phyloP scores from a whole-genome alignment of 768 basidiomycete genomes.

The Antrodiella citrinella region DNA sequence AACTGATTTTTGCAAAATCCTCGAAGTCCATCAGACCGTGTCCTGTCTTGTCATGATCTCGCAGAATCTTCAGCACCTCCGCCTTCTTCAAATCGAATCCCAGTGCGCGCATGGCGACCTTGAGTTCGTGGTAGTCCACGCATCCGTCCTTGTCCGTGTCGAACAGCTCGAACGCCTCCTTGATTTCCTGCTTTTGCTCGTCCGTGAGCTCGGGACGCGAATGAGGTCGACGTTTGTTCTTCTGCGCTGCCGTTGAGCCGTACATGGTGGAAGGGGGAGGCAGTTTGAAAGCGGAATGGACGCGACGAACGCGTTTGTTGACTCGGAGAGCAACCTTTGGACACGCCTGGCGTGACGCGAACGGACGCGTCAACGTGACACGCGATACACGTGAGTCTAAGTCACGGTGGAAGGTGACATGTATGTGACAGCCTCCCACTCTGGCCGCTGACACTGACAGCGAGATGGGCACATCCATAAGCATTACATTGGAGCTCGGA shows the following conservation, averaged over 20 bases:
- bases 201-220: slow-evolving; percentile 77
- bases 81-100: slow-evolving; percentile 99
- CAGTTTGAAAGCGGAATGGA: too few species aligned
- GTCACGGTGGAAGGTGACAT: too few species aligned
- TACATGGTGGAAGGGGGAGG: slow-evolving; percentile 7
- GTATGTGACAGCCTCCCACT: too few species aligned
- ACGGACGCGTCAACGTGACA: too few species aligned
- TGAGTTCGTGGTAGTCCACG: slow-evolving; percentile 97
- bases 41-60: slow-evolving; percentile 84
- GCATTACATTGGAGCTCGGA: too few species aligned
- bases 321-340: too few species aligned
- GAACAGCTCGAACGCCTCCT: slow-evolving; percentile 98
- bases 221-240: slow-evolving; percentile 63
- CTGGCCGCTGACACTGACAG: too few species aligned
- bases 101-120: slow-evolving; percentile 96
- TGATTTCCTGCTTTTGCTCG: slow-evolving; percentile 92
- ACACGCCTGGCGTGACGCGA: too few species aligned
- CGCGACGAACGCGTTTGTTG: too few species aligned
- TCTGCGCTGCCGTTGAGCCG: slow-evolving; percentile 50
- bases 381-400: too few species aligned
- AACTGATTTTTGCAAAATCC: slow-evolving; percentile 89
- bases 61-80: slow-evolving; percentile 89
- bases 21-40: slow-evolving; percentile 85
- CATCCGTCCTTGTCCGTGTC: slow-evolving; percentile 97
- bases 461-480: too few species aligned